Conservation (phyloP, 2,329 filamentous ascomycete species). For the Xylaria sp. region DNA sequence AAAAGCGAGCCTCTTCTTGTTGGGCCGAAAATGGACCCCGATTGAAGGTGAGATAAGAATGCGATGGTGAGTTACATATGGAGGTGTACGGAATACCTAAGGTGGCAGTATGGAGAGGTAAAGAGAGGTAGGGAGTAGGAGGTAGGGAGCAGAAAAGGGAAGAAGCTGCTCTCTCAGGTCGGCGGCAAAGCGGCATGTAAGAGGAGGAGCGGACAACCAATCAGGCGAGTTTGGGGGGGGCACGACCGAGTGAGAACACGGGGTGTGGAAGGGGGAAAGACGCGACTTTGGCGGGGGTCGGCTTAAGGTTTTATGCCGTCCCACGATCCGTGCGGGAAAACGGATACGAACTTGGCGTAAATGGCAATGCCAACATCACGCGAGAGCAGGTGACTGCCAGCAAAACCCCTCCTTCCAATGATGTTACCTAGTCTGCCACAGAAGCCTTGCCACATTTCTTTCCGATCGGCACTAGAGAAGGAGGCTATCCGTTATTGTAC, state of each 20-base stretch:
- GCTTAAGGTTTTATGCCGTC: conserved; percentile 6
- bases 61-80: not conserved
- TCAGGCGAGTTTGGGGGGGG: conserved; percentile 11
- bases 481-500: not conserved
- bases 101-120: too few relatives aligned
- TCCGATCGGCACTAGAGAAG: not conserved
- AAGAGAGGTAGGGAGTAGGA: not conserved
- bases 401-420: not conserved
- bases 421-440: conserved; percentile 15
- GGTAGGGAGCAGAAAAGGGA: conserved; percentile 6
- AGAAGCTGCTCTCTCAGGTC: conserved; percentile 6
- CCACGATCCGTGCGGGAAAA: not conserved
- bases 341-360: not conserved
- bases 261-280: conserved; percentile 8
- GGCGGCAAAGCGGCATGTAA: conserved; percentile 5
- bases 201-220: not conserved
- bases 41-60: not conserved
- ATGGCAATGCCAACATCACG: conserved; percentile 19
- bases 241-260: not conserved
- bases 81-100: not conserved
- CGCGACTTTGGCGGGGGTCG: conserved; percentile 19
- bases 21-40: not conserved
- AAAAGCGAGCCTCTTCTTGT: not conserved
- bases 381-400: conserved; percentile 22
- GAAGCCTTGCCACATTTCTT: conserved; percentile 13